phyloP scores from a whole-genome alignment of 768 basidiomycete genomes.

The Lentinula detonsa region DNA sequence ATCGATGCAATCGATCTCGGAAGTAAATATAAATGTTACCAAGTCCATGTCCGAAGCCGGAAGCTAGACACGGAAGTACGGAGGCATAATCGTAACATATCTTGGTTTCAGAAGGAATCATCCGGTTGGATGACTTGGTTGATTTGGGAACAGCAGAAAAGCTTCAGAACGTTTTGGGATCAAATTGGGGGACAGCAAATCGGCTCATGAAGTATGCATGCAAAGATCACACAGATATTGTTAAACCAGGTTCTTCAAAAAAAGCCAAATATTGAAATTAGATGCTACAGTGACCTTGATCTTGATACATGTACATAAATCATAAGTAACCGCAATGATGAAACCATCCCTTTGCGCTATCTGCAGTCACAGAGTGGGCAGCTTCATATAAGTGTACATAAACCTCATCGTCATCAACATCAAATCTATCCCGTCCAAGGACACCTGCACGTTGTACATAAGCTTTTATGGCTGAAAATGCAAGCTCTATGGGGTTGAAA shows the following conservation, averaged over 20 bases:
- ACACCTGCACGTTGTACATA: constrained; percentile 10
- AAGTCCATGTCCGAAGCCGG: no score
- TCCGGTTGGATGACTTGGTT: neutral
- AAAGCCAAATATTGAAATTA: no score
- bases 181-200: neutral
- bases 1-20: no score
- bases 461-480: constrained; percentile 15
- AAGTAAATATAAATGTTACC: no score
- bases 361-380: constrained; percentile 1
- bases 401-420: constrained; percentile 4
- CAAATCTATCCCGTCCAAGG: neutral
- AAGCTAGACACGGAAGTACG: no score
- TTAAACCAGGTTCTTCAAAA: no score
- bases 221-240: no score
- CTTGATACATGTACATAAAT: neutral
- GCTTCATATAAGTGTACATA: constrained; percentile 5
- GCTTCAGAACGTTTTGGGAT: neutral
- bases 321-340: constrained; percentile 9
- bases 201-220: constrained; percentile 4
- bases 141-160: no score
- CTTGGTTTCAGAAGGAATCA: no score
- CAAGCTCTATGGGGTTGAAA: constrained; percentile 20
- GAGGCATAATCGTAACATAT: no score
- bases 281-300: no score
- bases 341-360: constrained; percentile 4